A percentile compares a stretch with the other conserved stretches of the same genome.
Evolutionary conservation across 371 early-diverging fungal genomes (phyloP).

Genomic region (Mortierella sp.): DNA sequence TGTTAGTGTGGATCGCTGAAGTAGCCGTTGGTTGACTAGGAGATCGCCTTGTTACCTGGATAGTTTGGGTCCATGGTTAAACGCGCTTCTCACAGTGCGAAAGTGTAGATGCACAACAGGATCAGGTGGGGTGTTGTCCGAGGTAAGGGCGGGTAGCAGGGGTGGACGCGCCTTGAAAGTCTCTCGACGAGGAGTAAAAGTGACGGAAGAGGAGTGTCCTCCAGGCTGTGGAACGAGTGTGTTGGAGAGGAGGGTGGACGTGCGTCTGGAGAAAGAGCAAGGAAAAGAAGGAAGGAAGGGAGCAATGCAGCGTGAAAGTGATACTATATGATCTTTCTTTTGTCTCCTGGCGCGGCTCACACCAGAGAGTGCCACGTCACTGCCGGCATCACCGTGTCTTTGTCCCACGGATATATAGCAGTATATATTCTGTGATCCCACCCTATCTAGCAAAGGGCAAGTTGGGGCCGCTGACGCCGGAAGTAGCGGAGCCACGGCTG

Average conservation of each 20-base stretch:
- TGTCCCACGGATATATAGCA: background rate
- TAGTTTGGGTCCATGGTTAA: conserved; percentile 18
- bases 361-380: conserved; percentile 7
- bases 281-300: no score
- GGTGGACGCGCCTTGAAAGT: background rate
- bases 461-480: conserved; percentile 37
- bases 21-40: background rate
- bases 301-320: no score
- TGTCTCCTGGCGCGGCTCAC: conserved; percentile 1
- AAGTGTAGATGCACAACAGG: background rate
- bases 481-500: conserved; percentile 45
- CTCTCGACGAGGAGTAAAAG: background rate
- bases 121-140: background rate
- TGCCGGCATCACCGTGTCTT: background rate
- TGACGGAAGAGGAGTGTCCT: background rate
- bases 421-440: background rate
- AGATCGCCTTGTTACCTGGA: conserved; percentile 5
- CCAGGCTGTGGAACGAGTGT: no score
- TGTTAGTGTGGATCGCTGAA: background rate
- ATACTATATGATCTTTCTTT: no score
- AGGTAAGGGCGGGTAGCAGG: no score
- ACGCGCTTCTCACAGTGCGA: conserved; percentile 2
- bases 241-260: no score
- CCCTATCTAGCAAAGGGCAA: conserved; percentile 25
- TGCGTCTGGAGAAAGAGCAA: no score